Evolutionary conservation across 768 basidiomycete species (phyloP).

Genomic region (Phanerodontia chrysosporium): DNA sequence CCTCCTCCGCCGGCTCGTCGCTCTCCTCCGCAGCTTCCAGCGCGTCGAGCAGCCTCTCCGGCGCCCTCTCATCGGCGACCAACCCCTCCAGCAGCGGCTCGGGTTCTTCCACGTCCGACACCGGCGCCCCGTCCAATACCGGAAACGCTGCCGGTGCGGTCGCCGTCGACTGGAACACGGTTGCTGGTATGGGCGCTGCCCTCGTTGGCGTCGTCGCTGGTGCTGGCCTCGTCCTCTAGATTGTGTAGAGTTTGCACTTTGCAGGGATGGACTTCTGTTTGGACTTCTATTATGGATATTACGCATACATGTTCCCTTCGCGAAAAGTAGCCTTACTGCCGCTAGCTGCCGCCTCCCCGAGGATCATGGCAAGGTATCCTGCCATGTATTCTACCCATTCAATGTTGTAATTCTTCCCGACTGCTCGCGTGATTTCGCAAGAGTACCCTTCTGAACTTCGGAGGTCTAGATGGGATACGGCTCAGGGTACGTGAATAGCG

Average conservation of each 20-base stretch:
- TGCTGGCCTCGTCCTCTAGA: conserved; percentile 6
- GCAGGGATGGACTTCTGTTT: too few relatives aligned
- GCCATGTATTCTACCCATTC: too few relatives aligned
- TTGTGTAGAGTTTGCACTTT: not conserved
- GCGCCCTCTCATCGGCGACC: conserved; percentile 4
- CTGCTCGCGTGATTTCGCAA: too few relatives aligned
- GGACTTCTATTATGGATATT: too few relatives aligned
- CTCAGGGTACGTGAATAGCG: too few relatives aligned
- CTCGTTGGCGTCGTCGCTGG: conserved; percentile 10
- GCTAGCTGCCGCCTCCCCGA: not conserved
- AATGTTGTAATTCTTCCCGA: too few relatives aligned
- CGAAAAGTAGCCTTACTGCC: not conserved
- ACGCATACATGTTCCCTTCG: not conserved
- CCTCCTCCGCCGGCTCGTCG: conserved; percentile 3
- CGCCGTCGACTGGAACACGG: not conserved
- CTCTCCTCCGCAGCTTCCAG: not conserved
- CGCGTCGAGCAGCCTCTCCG: not conserved
- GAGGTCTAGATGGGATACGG: too few relatives aligned
- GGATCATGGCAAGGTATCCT: too few relatives aligned
- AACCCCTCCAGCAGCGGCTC: not conserved
- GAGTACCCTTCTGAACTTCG: too few relatives aligned
- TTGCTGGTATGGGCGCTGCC: conserved; percentile 8
- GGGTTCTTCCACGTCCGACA: not conserved
- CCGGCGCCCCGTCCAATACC: not conserved
- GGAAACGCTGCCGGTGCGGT: not conserved